Evolutionary conservation across 108 stramenopile species (phyloP).

Genomic region (Nitzschia inconspicua): DNA sequence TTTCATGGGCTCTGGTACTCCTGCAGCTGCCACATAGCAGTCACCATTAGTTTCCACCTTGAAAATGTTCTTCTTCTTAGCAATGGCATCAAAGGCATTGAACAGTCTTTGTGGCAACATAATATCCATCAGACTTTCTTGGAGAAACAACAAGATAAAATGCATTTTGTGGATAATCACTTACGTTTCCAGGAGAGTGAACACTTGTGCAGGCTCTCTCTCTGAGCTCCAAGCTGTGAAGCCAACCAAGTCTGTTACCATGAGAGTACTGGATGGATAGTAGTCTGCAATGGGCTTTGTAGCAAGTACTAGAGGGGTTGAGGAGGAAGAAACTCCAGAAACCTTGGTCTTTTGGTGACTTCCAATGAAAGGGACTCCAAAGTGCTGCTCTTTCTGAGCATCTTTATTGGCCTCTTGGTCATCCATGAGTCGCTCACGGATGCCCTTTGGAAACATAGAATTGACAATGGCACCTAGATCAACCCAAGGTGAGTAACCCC

Average conservation of each 20-base stretch:
- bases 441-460: conserved; percentile 9
- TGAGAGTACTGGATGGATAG: conserved; percentile 50
- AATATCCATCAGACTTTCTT: too few relatives aligned
- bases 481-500: too few relatives aligned
- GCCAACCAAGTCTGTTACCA: conserved; percentile 18
- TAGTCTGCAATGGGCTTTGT: conserved; percentile 45
- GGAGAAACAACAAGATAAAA: too few relatives aligned
- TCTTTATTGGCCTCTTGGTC: not conserved
- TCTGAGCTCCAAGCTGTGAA: conserved; percentile 30
- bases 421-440: conserved; percentile 10
- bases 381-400: too few relatives aligned
- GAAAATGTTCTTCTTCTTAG: conserved; percentile 36
- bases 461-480: conserved; percentile 6
- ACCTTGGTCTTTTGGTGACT: not conserved
- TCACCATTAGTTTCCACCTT: conserved; percentile 60
- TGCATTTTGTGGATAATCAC: too few relatives aligned
- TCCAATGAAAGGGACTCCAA: too few relatives aligned
- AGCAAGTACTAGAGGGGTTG: not conserved
- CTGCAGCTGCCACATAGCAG: conserved; percentile 16
- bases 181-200: conserved; percentile 23
- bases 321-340: not conserved
- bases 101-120: too few relatives aligned
- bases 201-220: conserved; percentile 28
- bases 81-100: conserved; percentile 36
- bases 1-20: conserved; percentile 18